A percentile compares a stretch with the other conserved stretches of the same genome.
These are phyloP conservation scores for Mycena epipterygia DNA, from an alignment of 768 basidiomycete genomes.

Conservation along the genomic window DNA sequence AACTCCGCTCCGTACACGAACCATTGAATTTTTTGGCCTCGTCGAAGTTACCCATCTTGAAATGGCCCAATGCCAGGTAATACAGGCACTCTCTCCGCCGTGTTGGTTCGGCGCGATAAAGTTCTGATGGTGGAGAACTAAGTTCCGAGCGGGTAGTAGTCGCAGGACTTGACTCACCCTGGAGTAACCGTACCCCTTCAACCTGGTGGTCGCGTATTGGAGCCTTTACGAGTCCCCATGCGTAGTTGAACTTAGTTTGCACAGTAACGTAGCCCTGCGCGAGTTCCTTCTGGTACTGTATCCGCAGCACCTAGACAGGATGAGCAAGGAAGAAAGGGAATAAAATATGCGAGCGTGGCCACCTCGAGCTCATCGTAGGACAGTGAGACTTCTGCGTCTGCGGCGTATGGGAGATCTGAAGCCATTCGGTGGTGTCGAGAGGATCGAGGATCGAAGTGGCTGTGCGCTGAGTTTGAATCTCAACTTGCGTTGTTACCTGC, in stretches of 20 bases:
- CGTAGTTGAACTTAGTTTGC: conserved; percentile 98
- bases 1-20: conserved; percentile 54
- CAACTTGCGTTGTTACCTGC: not conserved
- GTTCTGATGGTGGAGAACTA: conserved; percentile 68
- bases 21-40: conserved; percentile 95
- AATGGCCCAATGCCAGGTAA: conserved; percentile 95
- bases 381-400: conserved; percentile 91
- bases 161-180: conserved; percentile 67
- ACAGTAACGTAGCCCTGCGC: conserved; percentile 87
- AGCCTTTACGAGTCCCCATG: conserved; percentile 97
- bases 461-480: not conserved
- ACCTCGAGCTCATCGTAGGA: conserved; percentile 94
- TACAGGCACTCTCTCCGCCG: conserved; percentile 96
- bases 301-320: conserved; percentile 75
- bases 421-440: conserved; percentile 54
- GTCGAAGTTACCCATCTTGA: conserved; percentile 95
- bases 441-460: not conserved
- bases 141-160: conserved; percentile 24
- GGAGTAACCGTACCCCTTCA: conserved; percentile 91
- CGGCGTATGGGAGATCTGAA: conserved; percentile 94
- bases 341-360: conserved; percentile 21
- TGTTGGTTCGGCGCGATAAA: conserved; percentile 89
- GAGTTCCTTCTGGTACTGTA: conserved; percentile 92
- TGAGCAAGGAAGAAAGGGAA: conserved; percentile 5
- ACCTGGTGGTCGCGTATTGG: conserved; percentile 87